phyloP scores from a whole-genome alignment of 768 basidiomycete genomes.

The Lepiota subincarnata region DNA sequence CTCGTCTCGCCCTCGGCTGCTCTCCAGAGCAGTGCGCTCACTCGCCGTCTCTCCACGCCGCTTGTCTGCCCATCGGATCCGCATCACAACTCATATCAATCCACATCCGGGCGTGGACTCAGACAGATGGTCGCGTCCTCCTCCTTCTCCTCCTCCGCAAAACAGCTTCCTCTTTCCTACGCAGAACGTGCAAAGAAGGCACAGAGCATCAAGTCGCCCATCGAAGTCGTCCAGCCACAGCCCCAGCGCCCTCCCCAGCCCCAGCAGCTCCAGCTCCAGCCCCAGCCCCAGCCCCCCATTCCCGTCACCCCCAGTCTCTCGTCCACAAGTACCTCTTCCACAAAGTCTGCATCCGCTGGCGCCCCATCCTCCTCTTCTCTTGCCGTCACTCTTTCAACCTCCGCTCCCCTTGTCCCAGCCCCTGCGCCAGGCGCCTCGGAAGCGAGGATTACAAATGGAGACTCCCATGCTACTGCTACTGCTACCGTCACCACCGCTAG shows the following conservation, averaged over 20 bases:
- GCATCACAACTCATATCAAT: neutral
- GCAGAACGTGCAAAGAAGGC: conserved; percentile 51
- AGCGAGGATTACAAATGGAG: neutral
- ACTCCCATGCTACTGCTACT: neutral
- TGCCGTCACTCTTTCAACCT: neutral
- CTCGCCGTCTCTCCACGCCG: no score
- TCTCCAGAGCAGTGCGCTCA: no score
- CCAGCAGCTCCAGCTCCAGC: conserved; percentile 6
- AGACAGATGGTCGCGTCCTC: conserved; percentile 21
- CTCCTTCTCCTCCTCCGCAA: conserved; percentile 15
- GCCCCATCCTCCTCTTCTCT: conserved; percentile 3
- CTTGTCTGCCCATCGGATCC: no score
- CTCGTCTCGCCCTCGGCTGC: neutral
- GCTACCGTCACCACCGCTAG: conserved; percentile 6
- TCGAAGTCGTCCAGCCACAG: neutral
- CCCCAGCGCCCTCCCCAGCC: conserved; percentile 11
- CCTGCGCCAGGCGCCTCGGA: neutral
- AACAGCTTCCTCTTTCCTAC: conserved; percentile 47
- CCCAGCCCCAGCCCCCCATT: neutral
- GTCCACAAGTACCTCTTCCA: neutral
- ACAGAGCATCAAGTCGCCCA: conserved; percentile 30
- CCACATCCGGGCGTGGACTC: conserved; percentile 6
- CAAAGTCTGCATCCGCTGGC: conserved; percentile 10
- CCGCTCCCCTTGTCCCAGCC: neutral
- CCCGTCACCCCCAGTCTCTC: conserved; percentile 4